Evolutionary conservation across 2,329 filamentous ascomycete species (phyloP).

Genomic region (Macrophomina tecta): DNA sequence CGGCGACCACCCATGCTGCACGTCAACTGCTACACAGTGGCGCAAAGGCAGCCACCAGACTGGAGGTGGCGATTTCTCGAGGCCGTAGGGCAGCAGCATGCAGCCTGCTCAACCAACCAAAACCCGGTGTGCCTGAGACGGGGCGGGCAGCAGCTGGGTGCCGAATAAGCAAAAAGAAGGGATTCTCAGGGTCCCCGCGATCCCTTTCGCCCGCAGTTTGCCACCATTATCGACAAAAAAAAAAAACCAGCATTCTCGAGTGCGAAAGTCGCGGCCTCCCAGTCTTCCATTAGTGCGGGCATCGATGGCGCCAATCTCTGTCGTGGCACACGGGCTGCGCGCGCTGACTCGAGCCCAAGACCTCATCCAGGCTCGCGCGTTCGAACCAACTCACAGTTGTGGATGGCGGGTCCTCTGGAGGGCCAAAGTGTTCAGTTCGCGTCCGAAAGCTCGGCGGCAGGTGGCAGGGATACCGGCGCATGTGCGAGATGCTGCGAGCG

Average conservation of each 20-base stretch:
- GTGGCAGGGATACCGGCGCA: neutral
- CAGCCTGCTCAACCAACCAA: neutral
- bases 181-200: conserved; percentile 3
- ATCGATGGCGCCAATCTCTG: conserved; percentile 10
- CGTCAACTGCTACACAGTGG: conserved; percentile 11
- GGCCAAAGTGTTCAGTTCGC: conserved; percentile 5
- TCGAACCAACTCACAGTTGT: conserved; percentile 7
- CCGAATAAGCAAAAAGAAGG: conserved; percentile 5
- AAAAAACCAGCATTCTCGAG: neutral
- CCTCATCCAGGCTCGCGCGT: conserved; percentile 24
- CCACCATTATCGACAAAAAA: neutral
- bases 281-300: neutral
- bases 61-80: conserved; percentile 9
- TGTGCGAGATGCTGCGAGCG: neutral
- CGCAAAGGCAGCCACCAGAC: conserved; percentile 9
- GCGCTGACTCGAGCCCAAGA: conserved; percentile 4
- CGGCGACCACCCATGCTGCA: conserved; percentile 1
- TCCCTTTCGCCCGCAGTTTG: neutral
- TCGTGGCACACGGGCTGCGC: conserved; percentile 11
- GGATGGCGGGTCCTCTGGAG: conserved; percentile 3
- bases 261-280: neutral
- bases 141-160: conserved; percentile 1
- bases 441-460: neutral
- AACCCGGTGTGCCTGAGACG: conserved; percentile 1
- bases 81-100: conserved; percentile 11